Percentiles rank a stretch among this genome's conserved stretches.
phyloP scores from a whole-genome alignment of 2,329 filamentous ascomycete species.

The Cercospora sp. region DNA sequence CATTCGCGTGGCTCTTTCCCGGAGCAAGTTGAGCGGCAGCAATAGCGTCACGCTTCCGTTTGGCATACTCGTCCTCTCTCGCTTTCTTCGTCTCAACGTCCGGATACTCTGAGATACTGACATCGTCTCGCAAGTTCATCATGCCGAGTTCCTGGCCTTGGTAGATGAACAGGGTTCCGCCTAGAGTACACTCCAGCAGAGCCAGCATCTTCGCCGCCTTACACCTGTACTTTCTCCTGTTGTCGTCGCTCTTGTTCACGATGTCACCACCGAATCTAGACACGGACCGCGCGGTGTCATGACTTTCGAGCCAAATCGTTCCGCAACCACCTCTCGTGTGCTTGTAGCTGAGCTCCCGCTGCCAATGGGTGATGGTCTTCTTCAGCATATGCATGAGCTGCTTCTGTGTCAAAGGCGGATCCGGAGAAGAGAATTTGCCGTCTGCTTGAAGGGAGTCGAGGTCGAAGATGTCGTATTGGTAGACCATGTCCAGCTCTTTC shows the following conservation, averaged over 20 bases:
- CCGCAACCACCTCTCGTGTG: slow-evolving; percentile 58
- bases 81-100: slow-evolving; percentile 56
- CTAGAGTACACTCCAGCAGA: slow-evolving; percentile 55
- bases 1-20: not conserved
- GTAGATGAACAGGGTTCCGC: slow-evolving; percentile 64
- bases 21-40: not conserved
- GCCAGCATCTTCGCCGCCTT: slow-evolving; percentile 60
- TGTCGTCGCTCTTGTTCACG: slow-evolving; percentile 38
- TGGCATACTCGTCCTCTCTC: not conserved
- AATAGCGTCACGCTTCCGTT: not conserved
- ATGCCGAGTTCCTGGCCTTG: slow-evolving; percentile 68
- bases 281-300: slow-evolving; percentile 61
- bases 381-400: slow-evolving; percentile 50
- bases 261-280: slow-evolving; percentile 55
- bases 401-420: slow-evolving; percentile 43
- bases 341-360: slow-evolving; percentile 57
- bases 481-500: slow-evolving; percentile 67
- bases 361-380: slow-evolving; percentile 57
- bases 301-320: slow-evolving; percentile 64
- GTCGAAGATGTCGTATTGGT: slow-evolving; percentile 63
- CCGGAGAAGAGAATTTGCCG: slow-evolving; percentile 50
- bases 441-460: slow-evolving; percentile 49
- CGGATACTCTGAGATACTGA: slow-evolving; percentile 63
- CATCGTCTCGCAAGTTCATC: slow-evolving; percentile 59
- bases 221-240: slow-evolving; percentile 39